Evolutionary conservation across 805 yeast species (phyloP).

Genomic region (Candida vartiovaarae): DNA sequence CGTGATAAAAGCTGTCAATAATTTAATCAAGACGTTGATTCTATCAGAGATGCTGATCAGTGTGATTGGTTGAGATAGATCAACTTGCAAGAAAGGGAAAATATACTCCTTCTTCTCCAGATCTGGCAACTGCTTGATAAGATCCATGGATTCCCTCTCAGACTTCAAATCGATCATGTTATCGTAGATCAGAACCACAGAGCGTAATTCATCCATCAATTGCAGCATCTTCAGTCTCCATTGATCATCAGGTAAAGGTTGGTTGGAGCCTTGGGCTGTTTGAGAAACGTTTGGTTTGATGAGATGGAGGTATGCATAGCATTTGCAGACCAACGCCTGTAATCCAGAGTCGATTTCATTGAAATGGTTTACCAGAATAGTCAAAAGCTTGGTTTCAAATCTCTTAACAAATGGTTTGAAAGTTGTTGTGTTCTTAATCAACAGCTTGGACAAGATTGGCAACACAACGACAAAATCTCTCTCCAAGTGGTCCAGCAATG

Average conservation of each 20-base stretch:
- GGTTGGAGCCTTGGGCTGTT: conserved; percentile 24
- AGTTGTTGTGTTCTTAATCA: conserved; percentile 63
- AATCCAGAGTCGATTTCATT: conserved; percentile 33
- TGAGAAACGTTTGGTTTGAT: conserved; percentile 34
- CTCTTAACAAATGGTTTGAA: conserved; percentile 73
- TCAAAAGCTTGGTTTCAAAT: conserved; percentile 39
- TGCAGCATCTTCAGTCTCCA: conserved; percentile 43
- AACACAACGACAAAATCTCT: conserved; percentile 28
- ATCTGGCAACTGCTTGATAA: conserved; percentile 36
- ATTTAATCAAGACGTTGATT: conserved; percentile 36
- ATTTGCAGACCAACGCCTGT: conserved; percentile 36
- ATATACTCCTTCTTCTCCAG: conserved; percentile 22
- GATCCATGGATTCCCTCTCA: conserved; percentile 41
- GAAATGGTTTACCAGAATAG: conserved; percentile 29
- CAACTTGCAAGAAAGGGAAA: conserved; percentile 48
- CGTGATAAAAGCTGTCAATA: conserved; percentile 40
- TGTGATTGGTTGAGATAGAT: conserved; percentile 48
- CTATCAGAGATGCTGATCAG: conserved; percentile 46
- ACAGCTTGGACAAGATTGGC: conserved; percentile 35
- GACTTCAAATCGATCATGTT: conserved; percentile 51
- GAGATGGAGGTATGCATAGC: conserved; percentile 49
- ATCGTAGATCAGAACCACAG: conserved; percentile 48
- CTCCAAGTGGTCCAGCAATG: conserved; percentile 40
- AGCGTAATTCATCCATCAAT: conserved; percentile 45
- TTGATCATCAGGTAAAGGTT: conserved; percentile 32